Evolutionary conservation across 2,329 filamentous ascomycete genomes (phyloP), one percentile per base, ranked within the genome.

Genomic region (Harringtonia aguacate): DNA sequence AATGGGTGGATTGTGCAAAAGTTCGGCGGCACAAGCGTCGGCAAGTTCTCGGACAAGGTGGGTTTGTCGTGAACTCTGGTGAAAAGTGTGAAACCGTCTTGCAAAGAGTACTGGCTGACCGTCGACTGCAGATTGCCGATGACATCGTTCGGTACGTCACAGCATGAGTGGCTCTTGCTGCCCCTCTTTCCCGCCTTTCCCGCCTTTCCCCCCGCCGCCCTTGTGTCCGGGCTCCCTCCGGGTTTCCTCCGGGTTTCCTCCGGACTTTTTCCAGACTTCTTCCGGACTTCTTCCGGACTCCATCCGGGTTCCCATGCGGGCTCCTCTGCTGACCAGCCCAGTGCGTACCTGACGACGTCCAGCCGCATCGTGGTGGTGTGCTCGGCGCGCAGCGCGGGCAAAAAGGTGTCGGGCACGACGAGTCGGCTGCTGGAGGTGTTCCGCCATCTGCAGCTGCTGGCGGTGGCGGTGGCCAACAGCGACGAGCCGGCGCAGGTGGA

Each of bases 341-440:
- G 49, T 27, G 33, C 46, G 36, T 51, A 52, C 35, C 43, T 53
- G 4, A 17, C 40, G 9, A 37, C 46, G 44, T 68, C 77, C 46
- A 81, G 87, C 58, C 81, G 81, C 61, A 80, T 95, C 51, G 89
- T 88, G 45, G 83, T 98, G 46, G 90, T 98, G 46, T 98, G 92
- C 67, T 98, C 92, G 48, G 92, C 92, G 35, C 75, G 92, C 60
- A 95, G 88, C 66, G 92, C 86, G 48, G 89, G 87, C 50, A 94
- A 90, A 61, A 98, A 98, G 68, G 78, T 81, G 44, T 87, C 94
- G 55, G 92, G 92, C 49, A 98, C 92, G 47, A 98, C 92, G 31
- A 97, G 94, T 65, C 79, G 88, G 84, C 59, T 83, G 44, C 62
- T 83, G 24, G 75, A 75, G 48, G 71, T 82, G 13, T 81, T 73